phyloP scores from a whole-genome alignment of 495 filamentous ascomycete genomes.

The Cairneyella variabilis region DNA sequence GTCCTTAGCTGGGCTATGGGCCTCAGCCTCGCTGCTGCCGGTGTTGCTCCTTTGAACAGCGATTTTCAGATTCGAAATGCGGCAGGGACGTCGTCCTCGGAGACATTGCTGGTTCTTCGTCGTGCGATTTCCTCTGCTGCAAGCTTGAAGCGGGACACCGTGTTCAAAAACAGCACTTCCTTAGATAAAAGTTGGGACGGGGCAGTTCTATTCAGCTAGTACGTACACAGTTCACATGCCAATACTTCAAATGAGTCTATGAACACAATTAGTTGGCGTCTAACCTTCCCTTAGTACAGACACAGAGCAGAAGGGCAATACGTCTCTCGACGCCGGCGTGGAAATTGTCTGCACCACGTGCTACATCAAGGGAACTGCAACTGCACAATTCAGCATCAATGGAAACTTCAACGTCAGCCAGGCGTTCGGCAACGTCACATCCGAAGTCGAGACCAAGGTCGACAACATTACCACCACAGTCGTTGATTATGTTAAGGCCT shows the following conservation, averaged over 20 bases:
- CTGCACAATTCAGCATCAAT: constrained; percentile 35
- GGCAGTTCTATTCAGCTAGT: constrained; percentile 33
- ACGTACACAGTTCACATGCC: neutral
- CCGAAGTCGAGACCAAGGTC: constrained; percentile 20
- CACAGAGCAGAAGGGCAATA: neutral
- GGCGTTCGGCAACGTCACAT: constrained; percentile 31
- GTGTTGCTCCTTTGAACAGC: neutral
- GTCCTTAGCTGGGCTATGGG: neutral
- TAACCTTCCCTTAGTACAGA: constrained; percentile 6
- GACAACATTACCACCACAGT: constrained; percentile 28
- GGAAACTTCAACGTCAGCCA: constrained; percentile 37
- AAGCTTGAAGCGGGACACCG: constrained; percentile 19
- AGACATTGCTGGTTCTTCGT: neutral
- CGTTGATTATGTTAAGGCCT: constrained; percentile 19
- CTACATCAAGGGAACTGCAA: constrained; percentile 46
- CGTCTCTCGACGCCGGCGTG: constrained; percentile 17
- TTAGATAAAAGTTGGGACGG: constrained; percentile 38
- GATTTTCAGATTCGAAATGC: constrained; percentile 1
- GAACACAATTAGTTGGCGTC: neutral
- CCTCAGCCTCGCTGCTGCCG: neutral
- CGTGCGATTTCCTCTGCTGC: neutral
- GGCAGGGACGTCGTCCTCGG: neutral
- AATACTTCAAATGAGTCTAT: neutral
- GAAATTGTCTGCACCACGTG: constrained; percentile 46
- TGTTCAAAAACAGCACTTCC: constrained; percentile 34